phyloP scores from a whole-genome alignment of 768 basidiomycete genomes.

The Termitomyces sp. region DNA sequence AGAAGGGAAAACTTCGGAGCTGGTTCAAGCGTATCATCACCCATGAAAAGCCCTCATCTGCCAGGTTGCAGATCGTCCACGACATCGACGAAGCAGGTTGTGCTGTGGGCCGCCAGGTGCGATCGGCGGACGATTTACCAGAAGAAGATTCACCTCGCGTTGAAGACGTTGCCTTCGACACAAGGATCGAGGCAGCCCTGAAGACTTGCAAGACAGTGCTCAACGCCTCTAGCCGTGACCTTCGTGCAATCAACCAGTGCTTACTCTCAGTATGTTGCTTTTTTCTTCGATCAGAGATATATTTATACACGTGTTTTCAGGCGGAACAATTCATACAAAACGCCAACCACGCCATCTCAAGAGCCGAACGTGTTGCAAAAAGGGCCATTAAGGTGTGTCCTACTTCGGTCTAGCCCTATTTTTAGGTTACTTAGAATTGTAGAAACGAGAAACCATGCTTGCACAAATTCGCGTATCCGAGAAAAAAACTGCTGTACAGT shows the following conservation, averaged over 20 bases:
- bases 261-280: slow-evolving; percentile 44
- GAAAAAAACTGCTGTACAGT: slow-evolving; percentile 16
- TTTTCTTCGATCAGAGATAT: slow-evolving; percentile 4
- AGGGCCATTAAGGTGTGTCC: slow-evolving; percentile 50
- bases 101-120: slow-evolving; percentile 36
- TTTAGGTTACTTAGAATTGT: not conserved
- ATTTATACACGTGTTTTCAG: slow-evolving; percentile 23
- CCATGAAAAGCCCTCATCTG: slow-evolving; percentile 25
- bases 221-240: slow-evolving; percentile 50
- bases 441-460: slow-evolving; percentile 51
- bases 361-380: slow-evolving; percentile 54
- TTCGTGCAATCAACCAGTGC: slow-evolving; percentile 50
- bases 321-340: slow-evolving; percentile 53
- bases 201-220: slow-evolving; percentile 46
- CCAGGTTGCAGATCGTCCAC: slow-evolving; percentile 33
- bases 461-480: slow-evolving; percentile 32
- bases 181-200: slow-evolving; percentile 35
- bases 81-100: slow-evolving; percentile 38
- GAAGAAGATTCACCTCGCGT: slow-evolving; percentile 1
- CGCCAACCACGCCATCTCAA: slow-evolving; percentile 51
- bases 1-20: slow-evolving; percentile 50
- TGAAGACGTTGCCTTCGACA: slow-evolving; percentile 25
- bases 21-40: slow-evolving; percentile 63
- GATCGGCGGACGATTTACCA: slow-evolving; percentile 6
- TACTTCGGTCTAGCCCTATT: not conserved